phyloP scores from a whole-genome alignment of 257 asterid species.

The Nicotiana attenuata region DNA sequence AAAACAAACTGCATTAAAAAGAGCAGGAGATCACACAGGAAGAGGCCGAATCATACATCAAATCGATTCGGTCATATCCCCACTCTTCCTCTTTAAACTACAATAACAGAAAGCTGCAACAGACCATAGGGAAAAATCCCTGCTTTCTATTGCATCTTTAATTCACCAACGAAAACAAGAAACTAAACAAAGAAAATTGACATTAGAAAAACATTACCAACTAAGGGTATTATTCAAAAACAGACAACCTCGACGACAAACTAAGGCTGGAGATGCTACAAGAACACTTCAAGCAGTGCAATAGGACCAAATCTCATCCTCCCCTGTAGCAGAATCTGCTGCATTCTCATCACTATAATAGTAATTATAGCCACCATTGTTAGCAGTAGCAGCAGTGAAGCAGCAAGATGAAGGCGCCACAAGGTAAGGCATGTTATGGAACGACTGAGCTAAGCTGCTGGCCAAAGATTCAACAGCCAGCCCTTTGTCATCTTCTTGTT shows the following conservation, averaged over 20 bases:
- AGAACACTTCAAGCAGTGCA: conserved; percentile 51
- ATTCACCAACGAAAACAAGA: neutral
- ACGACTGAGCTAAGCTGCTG: conserved; percentile 58
- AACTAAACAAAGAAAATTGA: neutral
- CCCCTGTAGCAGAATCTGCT: conserved; percentile 52
- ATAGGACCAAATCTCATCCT: conserved; percentile 85
- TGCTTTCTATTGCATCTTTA: neutral
- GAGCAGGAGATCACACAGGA: neutral
- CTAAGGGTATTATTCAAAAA: conserved; percentile 1
- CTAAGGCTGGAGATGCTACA: conserved; percentile 15
- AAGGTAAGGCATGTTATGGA: conserved; percentile 89
- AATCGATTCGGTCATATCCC: neutral
- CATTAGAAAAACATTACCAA: neutral
- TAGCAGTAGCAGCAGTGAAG: conserved; percentile 38
- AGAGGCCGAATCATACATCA: neutral
- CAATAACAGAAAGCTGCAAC: neutral
- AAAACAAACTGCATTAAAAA: neutral
- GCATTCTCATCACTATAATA: conserved; percentile 47
- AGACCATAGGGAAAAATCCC: neutral
- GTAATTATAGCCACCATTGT: conserved; percentile 29
- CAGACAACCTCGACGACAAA: conserved; percentile 19
- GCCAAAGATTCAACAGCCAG: conserved; percentile 17
- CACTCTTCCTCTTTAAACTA: neutral
- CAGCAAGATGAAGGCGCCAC: conserved; percentile 44
- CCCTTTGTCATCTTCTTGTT: conserved; percentile 22